phyloP scores from a whole-genome alignment of 164 flowering plant species.

The Tetrastigma voinierianum region DNA sequence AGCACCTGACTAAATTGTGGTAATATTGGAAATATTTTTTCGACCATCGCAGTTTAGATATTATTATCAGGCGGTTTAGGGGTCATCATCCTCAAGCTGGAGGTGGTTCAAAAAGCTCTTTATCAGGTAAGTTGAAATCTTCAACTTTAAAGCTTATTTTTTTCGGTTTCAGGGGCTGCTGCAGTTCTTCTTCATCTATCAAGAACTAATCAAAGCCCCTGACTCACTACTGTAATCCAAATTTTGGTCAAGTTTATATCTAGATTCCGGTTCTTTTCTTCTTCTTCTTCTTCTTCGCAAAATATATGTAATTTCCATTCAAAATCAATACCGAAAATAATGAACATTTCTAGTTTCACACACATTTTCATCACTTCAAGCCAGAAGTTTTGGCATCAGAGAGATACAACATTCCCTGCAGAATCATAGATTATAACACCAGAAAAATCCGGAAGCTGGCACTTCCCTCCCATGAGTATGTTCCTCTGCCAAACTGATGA shows the following conservation, averaged over 20 bases:
- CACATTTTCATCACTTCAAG: constrained; percentile 25
- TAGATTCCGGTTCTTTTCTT: background rate
- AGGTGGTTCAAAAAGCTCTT: too few relatives aligned
- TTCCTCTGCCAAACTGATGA: constrained; percentile 82
- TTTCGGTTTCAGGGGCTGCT: too few relatives aligned
- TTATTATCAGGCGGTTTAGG: too few relatives aligned
- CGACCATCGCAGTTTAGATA: too few relatives aligned
- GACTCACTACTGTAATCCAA: too few relatives aligned
- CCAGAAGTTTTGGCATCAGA: constrained; percentile 34
- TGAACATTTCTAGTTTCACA: background rate
- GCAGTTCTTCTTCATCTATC: too few relatives aligned
- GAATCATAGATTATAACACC: constrained; percentile 77
- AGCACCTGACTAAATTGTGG: constrained; percentile 23
- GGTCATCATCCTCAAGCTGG: too few relatives aligned
- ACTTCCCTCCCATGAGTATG: constrained; percentile 86
- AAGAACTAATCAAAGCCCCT: too few relatives aligned
- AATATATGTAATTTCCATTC: background rate
- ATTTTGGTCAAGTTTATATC: background rate
- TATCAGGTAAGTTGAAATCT: too few relatives aligned
- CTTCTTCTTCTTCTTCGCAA: too few relatives aligned
- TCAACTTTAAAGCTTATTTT: too few relatives aligned
- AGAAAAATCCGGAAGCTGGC: constrained; percentile 84
- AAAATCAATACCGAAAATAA: background rate
- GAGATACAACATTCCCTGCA: constrained; percentile 52
- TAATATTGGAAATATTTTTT: too few relatives aligned